Base-by-base conservation (phyloP, 2,329 filamentous ascomycete genomes). In the Ciborinia camelliae region DNA sequence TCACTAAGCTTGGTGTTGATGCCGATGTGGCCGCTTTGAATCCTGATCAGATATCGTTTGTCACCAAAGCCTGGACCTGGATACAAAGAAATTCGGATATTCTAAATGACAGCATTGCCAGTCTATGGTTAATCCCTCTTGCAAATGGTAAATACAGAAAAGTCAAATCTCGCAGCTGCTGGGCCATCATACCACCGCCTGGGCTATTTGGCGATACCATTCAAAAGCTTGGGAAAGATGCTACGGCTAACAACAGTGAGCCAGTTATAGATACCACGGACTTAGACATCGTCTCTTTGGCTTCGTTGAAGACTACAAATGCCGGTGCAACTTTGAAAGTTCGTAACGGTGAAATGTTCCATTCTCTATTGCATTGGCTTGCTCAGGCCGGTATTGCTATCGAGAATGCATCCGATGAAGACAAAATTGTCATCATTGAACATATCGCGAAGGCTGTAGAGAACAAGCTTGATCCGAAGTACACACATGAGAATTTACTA, bases 61-160 rank as follows among this genome's bases (percentile, higher is more conserved):
- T 68, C 18, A 23, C 57, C 2, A 65, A 66, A 20, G 41, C 55
- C 0, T 68, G 67, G 68, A 41, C 20, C 0, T 73, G 71, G 62
- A 71, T 75, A 30, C 64, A 51, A 30, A 51, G 54, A 7, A 68
- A 68, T 0, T n/a, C 68, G 51, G 48, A 66, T 30, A 51, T 70
- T 12, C 23, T 48, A 18, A 54, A 66, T 58, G 43, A 60, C 10
- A 37, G 59, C 9, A 20, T 72, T 18, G 66, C 62, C 28, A 39
- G 35, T 26, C 59, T 75, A 15, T 75, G 74, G 74, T 64, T 75
- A 5, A 47, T 75, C 10, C 74, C 73, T 2, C 45, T 72, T 6
- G 66, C 63, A 32, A 70, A 71, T 52, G 64, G 69, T 1, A 57
- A 50, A 12, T 68, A 72, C 62, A 68, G 71, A 45, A 69, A 70